These are phyloP conservation scores for Pseudogymnoascus sp. DNA, from an alignment of 2,329 filamentous ascomycete genomes.

Conservation along the genomic window DNA sequence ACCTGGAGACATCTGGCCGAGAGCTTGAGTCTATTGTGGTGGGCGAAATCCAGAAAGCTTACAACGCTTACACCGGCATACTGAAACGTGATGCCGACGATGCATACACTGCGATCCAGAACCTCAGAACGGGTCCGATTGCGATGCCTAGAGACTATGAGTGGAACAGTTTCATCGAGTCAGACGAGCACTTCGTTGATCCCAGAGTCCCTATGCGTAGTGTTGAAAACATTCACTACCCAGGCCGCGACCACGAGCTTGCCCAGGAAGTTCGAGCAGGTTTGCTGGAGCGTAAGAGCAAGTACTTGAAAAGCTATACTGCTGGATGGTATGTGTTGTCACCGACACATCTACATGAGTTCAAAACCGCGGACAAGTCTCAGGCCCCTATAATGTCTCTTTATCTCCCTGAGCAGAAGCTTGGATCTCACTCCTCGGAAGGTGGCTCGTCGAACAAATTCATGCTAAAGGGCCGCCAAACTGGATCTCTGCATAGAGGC, in stretches of 20 bases:
- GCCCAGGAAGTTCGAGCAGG: conserved; percentile 81
- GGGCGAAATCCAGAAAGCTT: conserved; percentile 95
- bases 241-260: conserved; percentile 74
- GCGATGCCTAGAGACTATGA: conserved; percentile 92
- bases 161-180: conserved; percentile 73
- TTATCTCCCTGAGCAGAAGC: conserved; percentile 87
- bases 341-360: conserved; percentile 94
- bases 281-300: conserved; percentile 93
- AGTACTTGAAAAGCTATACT: conserved; percentile 95
- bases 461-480: conserved; percentile 92
- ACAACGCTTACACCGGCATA: conserved; percentile 87
- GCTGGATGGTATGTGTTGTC: conserved; percentile 68
- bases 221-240: conserved; percentile 79
- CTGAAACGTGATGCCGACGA: conserved; percentile 85
- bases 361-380: conserved; percentile 92
- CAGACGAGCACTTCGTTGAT: conserved; percentile 79
- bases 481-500: conserved; percentile 80
- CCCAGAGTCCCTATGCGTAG: conserved; percentile 71
- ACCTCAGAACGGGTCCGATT: conserved; percentile 74
- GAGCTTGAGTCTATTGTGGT: conserved; percentile 96
- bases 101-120: conserved; percentile 67
- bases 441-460: conserved; percentile 92
- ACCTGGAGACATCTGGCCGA: conserved; percentile 85
- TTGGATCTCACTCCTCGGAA: conserved; percentile 80
- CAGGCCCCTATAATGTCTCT: conserved; percentile 94